These are phyloP conservation scores for Leccinum boreale DNA, from an alignment of 768 basidiomycete genomes.

Conservation along the genomic window DNA sequence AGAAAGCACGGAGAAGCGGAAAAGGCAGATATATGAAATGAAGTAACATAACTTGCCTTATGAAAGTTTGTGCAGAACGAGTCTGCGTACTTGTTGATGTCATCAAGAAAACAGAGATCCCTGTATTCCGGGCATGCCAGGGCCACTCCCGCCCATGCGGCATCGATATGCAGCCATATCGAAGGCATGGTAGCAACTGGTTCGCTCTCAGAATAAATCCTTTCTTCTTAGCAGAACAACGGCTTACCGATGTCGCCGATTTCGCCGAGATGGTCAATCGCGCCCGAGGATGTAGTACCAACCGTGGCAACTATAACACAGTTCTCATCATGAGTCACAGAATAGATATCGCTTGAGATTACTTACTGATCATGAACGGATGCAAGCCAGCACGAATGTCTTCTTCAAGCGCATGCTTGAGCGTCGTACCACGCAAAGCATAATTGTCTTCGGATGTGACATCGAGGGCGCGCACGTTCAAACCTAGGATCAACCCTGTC, in stretches of 20 bases:
- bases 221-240: neutral
- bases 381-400: slow-evolving; percentile 57
- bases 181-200: slow-evolving; percentile 60
- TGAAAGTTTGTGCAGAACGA: slow-evolving; percentile 92
- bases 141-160: slow-evolving; percentile 87
- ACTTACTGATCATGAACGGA: slow-evolving; percentile 77
- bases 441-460: slow-evolving; percentile 64
- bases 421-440: slow-evolving; percentile 59
- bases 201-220: neutral
- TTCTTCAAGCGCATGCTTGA: slow-evolving; percentile 60
- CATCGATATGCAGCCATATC: slow-evolving; percentile 88
- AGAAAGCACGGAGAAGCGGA: neutral
- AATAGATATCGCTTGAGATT: neutral
- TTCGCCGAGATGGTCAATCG: slow-evolving; percentile 76
- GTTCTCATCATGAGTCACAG: neutral
- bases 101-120: slow-evolving; percentile 52
- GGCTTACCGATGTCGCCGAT: slow-evolving; percentile 64
- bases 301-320: slow-evolving; percentile 70
- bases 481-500: slow-evolving; percentile 77
- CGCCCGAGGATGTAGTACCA: slow-evolving; percentile 88
- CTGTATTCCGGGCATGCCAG: slow-evolving; percentile 80
- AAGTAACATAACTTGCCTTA: slow-evolving; percentile 48
- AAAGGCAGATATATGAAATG: neutral
- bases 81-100: slow-evolving; percentile 73
- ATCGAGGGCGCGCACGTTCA: slow-evolving; percentile 66